Percentiles rank a stretch among this genome's conserved stretches.
phyloP scores from a whole-genome alignment of 2,329 filamentous ascomycete genomes.

The Fusarium cyanostomum region DNA sequence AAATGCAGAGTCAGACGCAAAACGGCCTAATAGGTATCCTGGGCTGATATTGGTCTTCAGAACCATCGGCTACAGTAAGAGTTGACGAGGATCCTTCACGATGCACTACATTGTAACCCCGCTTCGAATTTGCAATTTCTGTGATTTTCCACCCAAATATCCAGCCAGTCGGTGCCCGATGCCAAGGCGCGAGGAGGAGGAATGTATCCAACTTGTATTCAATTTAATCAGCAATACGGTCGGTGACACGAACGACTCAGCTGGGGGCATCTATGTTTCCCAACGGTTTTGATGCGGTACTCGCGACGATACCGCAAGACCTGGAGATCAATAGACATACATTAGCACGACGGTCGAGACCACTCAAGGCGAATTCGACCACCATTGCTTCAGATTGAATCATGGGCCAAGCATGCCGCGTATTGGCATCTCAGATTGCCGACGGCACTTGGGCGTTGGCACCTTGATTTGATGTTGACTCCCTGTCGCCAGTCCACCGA shows the following conservation, averaged over 20 bases:
- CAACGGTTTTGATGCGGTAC: neutral
- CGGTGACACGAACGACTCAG: neutral
- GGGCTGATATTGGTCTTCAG: too few species aligned
- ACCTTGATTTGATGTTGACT: neutral
- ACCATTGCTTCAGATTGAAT: neutral
- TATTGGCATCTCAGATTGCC: neutral
- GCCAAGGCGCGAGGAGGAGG: neutral
- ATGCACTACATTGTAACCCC: neutral
- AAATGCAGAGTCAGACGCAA: neutral
- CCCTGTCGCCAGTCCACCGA: neutral
- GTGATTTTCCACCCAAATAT: neutral
- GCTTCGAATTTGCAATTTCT: neutral
- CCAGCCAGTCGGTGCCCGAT: neutral
- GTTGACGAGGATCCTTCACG: neutral
- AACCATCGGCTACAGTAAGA: too few species aligned
- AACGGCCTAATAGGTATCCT: neutral
- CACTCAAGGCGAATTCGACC: neutral
- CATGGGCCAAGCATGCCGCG: constrained; percentile 1
- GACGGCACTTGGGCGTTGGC: neutral
- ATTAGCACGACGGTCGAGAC: neutral
- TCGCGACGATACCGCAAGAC: neutral
- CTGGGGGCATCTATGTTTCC: neutral
- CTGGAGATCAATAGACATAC: neutral
- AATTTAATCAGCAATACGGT: neutral
- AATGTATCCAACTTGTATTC: neutral